Base-by-base conservation (phyloP, 108 stramenopile genomes). In the Skeletonema potamos region DNA sequence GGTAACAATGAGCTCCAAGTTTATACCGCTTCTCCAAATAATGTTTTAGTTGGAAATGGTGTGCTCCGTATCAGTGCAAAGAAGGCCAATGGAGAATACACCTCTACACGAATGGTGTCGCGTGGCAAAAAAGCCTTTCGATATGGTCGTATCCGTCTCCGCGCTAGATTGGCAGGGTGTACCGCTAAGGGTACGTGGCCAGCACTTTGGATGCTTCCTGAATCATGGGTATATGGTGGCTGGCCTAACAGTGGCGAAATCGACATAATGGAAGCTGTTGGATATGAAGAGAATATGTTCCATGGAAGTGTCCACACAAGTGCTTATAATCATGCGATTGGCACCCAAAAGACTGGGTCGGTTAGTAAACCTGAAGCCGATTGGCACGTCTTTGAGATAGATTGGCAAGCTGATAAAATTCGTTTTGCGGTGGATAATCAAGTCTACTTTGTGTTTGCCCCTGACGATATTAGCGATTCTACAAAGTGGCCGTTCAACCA, bases 241-340 rank as follows among this genome's bases (percentile, higher is more conserved):
- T 84, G 83, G 83, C 83, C 83, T 22, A 54, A 33, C 0, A 76
- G 74, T 27, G 83, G 83, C 15, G 83, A 84, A 56, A 79, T 84
- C 28, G 83, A 84, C 58, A 64, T 80, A 18, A 71, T 84, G 83
- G 83, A 84, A 54, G 46, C 77, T 27, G 66, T 79, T 34, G 83
- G 83, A 6, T 58, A 78, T n/a, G 83, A 61, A 36, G 33, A 32
- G 1, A 46, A 75, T 30, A 54, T 4, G 29, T 59, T 79, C 28
- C 54, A 51, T 60, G 79, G 70, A 18, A 74, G 61, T 27, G 66
- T 76, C 17, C 79, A 80, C 39, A 76, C 79, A 12, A 18, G 44
- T 32, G 13, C 27, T 0, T 67, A 63, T 37, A 63, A 74, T 59
- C 43, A 43, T 33, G 17, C 27, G 46, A 58, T 27, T n/a, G 58